A percentile compares a stretch with the other conserved stretches of the same genome.
These are phyloP conservation scores for Prorocentrum cordatum DNA, from an alignment of 169 alveolate genomes.

Conservation along the genomic window DNA sequence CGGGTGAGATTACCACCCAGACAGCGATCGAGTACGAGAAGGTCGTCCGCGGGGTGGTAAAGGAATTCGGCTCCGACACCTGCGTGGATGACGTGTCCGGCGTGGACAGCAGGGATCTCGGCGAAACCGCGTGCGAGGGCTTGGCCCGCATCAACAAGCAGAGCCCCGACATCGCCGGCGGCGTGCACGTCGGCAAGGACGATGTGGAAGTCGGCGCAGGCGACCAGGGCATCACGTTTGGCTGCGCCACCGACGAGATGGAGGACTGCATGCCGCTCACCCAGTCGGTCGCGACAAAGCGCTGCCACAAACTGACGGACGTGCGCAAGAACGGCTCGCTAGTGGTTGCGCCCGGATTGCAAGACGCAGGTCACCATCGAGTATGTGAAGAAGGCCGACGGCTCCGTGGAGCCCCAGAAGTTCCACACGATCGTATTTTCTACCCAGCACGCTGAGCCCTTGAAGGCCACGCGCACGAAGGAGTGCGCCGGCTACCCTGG, in stretches of 20 bases:
- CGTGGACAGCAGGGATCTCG: conserved; percentile 84
- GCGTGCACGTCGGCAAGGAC: conserved; percentile 86
- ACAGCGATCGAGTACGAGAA: conserved; percentile 88
- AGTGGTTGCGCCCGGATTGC: conserved; percentile 97
- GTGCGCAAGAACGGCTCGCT: conserved; percentile 83
- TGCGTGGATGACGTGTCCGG: conserved; percentile 74
- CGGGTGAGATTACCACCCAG: conserved; percentile 93
- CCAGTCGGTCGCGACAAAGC: conserved; percentile 88
- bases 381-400: conserved; percentile 74
- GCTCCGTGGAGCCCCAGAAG: conserved; percentile 83
- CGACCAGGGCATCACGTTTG: conserved; percentile 79
- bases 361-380: conserved; percentile 89
- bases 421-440: conserved; percentile 88
- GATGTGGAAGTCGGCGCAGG: conserved; percentile 93
- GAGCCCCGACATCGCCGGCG: conserved; percentile 92
- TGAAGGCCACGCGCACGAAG: no score
- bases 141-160: conserved; percentile 88
- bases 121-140: conserved; percentile 89
- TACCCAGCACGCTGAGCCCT: conserved; percentile 83
- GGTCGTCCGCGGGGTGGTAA: conserved; percentile 40
- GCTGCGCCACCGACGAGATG: conserved; percentile 98
- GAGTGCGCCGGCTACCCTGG: no score
- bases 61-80: conserved; percentile 27
- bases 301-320: conserved; percentile 87
- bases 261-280: conserved; percentile 94